These are phyloP conservation scores for Domatiomyces catenatus DNA, from an alignment of 2,329 filamentous ascomycete species.

Conservation along the genomic window DNA sequence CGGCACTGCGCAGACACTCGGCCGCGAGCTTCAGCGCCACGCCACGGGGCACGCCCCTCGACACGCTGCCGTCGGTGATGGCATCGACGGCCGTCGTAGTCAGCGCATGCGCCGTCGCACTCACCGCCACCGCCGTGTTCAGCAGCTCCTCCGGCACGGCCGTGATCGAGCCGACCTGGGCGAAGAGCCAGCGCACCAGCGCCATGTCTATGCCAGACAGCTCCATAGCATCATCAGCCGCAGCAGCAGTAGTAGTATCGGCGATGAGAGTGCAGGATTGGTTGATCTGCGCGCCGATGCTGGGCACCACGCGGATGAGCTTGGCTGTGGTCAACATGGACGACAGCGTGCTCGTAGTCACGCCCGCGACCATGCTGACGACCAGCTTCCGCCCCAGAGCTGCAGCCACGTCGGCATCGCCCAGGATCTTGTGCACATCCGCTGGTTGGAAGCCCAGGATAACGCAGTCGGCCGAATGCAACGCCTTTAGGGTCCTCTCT, in stretches of 20 bases:
- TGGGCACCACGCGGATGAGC: conserved; percentile 30
- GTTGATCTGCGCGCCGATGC: conserved; percentile 30
- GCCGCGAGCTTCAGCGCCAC: conserved; percentile 38
- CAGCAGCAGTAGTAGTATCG: too few relatives aligned
- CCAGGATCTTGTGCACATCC: conserved; percentile 27
- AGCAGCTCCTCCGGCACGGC: conserved; percentile 38
- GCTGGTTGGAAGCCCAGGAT: conserved; percentile 35
- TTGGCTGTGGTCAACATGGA: conserved; percentile 3
- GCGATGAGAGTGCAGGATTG: conserved; percentile 37
- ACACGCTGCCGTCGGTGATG: conserved; percentile 37
- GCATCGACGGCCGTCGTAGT: conserved; percentile 31
- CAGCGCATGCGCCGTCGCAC: conserved; percentile 17
- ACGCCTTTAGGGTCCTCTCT: not conserved
- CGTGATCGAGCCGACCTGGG: conserved; percentile 31
- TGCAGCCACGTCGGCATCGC: conserved; percentile 23
- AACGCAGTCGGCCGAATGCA: conserved; percentile 24
- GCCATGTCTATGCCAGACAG: conserved; percentile 24
- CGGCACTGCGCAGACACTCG: conserved; percentile 27
- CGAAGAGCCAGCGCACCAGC: conserved; percentile 28
- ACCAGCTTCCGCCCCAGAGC: conserved; percentile 32
- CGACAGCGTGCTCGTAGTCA: conserved; percentile 22
- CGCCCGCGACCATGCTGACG: conserved; percentile 37
- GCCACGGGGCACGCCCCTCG: conserved; percentile 35
- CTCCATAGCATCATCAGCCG: too few relatives aligned
- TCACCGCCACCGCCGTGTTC: conserved; percentile 44